Evolutionary conservation across 345 rosid genomes (phyloP).

Genomic region (Populus nigra): DNA sequence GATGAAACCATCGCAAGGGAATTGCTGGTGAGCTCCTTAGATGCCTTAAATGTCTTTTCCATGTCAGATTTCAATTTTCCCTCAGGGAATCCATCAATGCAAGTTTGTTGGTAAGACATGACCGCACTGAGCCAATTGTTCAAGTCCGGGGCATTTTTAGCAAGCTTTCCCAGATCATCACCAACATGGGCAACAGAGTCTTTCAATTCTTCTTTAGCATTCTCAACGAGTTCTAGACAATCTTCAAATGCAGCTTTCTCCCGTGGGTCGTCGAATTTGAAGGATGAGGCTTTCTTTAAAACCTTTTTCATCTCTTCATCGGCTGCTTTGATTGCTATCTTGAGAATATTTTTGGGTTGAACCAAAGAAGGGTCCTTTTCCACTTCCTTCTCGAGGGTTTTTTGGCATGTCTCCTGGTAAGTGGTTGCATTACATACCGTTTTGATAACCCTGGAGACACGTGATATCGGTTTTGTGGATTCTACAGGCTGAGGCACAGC

Average conservation of each 20-base stretch:
- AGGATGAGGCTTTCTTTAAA: slow-evolving; percentile 25
- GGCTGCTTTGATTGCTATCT: slow-evolving; percentile 47
- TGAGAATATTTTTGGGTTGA: slow-evolving; percentile 50
- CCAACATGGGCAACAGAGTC: slow-evolving; percentile 25
- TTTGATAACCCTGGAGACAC: slow-evolving; percentile 37
- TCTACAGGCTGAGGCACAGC: background rate
- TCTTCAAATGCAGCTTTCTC: slow-evolving; percentile 63
- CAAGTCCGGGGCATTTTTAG: slow-evolving; percentile 35
- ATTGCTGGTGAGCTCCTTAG: slow-evolving; percentile 62
- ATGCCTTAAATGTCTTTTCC: slow-evolving; percentile 38
- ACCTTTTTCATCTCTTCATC: slow-evolving; percentile 39
- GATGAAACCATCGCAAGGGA: slow-evolving; percentile 61
- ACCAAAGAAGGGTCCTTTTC: slow-evolving; percentile 18
- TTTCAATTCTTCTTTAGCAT: slow-evolving; percentile 57
- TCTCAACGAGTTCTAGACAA: slow-evolving; percentile 48
- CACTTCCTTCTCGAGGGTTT: slow-evolving; percentile 38
- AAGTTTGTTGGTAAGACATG: slow-evolving; percentile 70
- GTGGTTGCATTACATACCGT: slow-evolving; percentile 50
- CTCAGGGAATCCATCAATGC: slow-evolving; percentile 78
- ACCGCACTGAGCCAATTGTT: slow-evolving; percentile 79
- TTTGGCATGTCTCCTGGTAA: slow-evolving; percentile 48
- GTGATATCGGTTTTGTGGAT: slow-evolving; percentile 19
- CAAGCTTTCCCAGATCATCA: slow-evolving; percentile 24
- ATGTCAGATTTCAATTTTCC: slow-evolving; percentile 54
- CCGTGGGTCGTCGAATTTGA: slow-evolving; percentile 35